Evolutionary conservation across 2,329 filamentous ascomycete genomes (phyloP).

Genomic region (Sporothrix curviconia): DNA sequence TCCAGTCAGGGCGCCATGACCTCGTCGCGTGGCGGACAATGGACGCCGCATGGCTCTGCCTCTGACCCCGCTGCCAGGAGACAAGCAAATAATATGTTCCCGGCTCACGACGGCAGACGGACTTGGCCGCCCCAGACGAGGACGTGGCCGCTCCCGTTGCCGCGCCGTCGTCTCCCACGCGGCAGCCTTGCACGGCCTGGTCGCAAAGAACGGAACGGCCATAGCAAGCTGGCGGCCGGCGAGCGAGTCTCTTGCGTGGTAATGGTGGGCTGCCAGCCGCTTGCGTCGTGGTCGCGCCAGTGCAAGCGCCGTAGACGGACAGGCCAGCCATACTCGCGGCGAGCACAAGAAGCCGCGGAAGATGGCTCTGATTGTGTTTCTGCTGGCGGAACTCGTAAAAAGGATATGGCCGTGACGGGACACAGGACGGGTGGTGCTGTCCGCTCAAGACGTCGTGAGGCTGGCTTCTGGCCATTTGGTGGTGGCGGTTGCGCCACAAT

Average conservation of each 20-base stretch:
- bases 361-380: conserved; percentile 14
- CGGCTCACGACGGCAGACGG: conserved; percentile 40
- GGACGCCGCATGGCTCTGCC: conserved; percentile 15
- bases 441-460: not conserved
- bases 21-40: too few relatives aligned
- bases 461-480: not conserved
- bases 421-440: conserved; percentile 31
- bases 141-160: conserved; percentile 26
- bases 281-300: conserved; percentile 14
- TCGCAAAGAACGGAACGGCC: conserved; percentile 52
- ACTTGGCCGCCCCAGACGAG: conserved; percentile 67
- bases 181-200: conserved; percentile 71
- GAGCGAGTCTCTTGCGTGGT: too few relatives aligned
- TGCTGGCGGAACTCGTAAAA: conserved; percentile 33
- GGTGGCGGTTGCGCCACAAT: not conserved
- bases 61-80: not conserved
- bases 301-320: conserved; percentile 47
- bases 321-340: conserved; percentile 56
- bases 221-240: conserved; percentile 19
- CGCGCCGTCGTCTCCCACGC: conserved; percentile 28
- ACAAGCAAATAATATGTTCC: conserved; percentile 32
- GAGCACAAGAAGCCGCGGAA: conserved; percentile 29
- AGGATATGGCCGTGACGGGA: conserved; percentile 54
- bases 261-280: not conserved
- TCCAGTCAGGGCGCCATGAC: conserved; percentile 63